A percentile compares a stretch with the other conserved stretches of the same genome.
Conservation (phyloP, 441 rosid species). For the Adansonia grandidieri region DNA sequence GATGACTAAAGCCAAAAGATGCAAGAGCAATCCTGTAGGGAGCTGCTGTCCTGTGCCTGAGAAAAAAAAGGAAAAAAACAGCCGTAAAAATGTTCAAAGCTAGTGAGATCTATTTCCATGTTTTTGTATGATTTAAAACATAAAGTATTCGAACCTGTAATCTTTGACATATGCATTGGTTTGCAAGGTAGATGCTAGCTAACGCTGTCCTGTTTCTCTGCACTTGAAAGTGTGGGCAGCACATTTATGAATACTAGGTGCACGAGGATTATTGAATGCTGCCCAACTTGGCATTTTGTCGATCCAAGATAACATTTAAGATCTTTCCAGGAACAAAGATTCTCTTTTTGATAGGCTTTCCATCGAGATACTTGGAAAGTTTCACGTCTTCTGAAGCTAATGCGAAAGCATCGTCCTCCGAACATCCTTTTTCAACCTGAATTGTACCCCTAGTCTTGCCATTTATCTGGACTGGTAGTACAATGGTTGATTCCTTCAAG, state of each 20-base stretch:
- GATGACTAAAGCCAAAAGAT: background rate
- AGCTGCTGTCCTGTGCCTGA: background rate
- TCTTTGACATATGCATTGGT: background rate
- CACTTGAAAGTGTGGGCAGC: background rate
- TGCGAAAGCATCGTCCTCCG: slow-evolving; percentile 80
- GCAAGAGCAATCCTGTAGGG: background rate
- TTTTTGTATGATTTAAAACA: background rate
- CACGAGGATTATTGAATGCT: slow-evolving; percentile 29
- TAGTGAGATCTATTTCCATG: background rate
- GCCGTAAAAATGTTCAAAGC: background rate
- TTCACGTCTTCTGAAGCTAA: slow-evolving; percentile 53
- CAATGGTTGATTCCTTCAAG: slow-evolving; percentile 65
- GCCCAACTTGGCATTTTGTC: slow-evolving; percentile 57
- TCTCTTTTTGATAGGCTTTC: slow-evolving; percentile 67
- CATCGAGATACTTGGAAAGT: slow-evolving; percentile 65
- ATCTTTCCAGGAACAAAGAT: slow-evolving; percentile 89
- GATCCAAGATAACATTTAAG: slow-evolving; percentile 76
- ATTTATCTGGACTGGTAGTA: slow-evolving; percentile 90
- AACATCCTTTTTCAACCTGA: slow-evolving; percentile 79
- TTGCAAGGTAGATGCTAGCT: background rate
- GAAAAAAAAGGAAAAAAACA: background rate
- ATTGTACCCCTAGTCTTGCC: slow-evolving; percentile 95
- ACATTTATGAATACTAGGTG: background rate
- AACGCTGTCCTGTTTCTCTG: background rate
- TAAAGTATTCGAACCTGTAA: background rate